These are phyloP conservation scores for Catenaria anguillulae DNA, from an alignment of 371 early-diverging fungal species.

Conservation along the genomic window DNA sequence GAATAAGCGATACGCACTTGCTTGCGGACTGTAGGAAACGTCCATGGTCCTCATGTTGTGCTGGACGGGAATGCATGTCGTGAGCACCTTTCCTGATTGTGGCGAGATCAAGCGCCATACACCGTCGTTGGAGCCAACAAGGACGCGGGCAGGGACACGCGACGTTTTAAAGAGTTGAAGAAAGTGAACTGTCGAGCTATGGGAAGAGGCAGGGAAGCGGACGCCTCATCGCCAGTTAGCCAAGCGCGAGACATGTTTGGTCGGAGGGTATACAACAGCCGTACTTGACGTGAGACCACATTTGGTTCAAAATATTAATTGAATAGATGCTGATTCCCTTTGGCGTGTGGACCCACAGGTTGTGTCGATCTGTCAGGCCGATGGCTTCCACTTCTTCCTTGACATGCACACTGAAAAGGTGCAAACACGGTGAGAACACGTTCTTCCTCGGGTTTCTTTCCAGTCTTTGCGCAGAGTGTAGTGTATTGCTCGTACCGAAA, in stretches of 20 bases:
- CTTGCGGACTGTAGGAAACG: slow-evolving; percentile 15
- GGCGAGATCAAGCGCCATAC: slow-evolving; percentile 27
- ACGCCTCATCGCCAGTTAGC: background rate
- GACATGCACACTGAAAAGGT: background rate
- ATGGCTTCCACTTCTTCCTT: background rate
- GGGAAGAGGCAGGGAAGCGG: background rate
- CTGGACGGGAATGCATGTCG: slow-evolving; percentile 27
- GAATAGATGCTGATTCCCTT: background rate
- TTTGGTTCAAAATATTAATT: slow-evolving; percentile 1
- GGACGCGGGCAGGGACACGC: slow-evolving; percentile 12
- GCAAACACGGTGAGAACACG: background rate
- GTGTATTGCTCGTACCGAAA: background rate
- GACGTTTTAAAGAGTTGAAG: background rate
- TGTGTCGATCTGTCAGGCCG: background rate
- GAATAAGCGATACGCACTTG: background rate
- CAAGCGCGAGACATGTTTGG: too few species aligned
- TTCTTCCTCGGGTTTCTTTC: too few species aligned
- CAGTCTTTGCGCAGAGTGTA: background rate
- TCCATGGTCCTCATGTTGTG: slow-evolving; percentile 22
- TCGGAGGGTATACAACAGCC: too few species aligned
- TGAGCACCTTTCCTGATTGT: slow-evolving; percentile 22
- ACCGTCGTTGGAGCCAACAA: slow-evolving; percentile 27
- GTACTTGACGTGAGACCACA: background rate
- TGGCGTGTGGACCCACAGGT: background rate
- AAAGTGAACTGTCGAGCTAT: background rate